Evolutionary conservation across 768 basidiomycete genomes (phyloP).

Genomic region (Russula sp.): DNA sequence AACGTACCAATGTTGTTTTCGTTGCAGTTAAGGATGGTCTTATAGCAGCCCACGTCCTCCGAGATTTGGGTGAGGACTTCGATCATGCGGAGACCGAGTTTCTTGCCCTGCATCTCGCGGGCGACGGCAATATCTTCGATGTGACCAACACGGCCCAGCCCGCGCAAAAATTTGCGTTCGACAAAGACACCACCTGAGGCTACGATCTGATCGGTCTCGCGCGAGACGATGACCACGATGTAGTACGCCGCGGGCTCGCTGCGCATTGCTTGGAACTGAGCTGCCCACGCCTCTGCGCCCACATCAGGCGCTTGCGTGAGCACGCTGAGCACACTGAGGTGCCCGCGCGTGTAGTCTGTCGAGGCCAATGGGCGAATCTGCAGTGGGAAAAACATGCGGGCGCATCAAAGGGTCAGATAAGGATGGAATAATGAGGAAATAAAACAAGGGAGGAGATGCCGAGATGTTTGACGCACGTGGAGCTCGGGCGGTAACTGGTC

Average conservation of each 20-base stretch:
- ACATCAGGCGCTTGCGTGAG: slow-evolving; percentile 69
- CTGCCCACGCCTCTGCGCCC: slow-evolving; percentile 62
- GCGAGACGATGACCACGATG: slow-evolving; percentile 78
- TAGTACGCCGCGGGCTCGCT: slow-evolving; percentile 66
- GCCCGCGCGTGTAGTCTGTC: slow-evolving; percentile 77
- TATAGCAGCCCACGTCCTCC: slow-evolving; percentile 81
- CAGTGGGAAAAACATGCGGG: background rate
- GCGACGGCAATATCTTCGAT: slow-evolving; percentile 98
- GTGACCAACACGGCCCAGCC: slow-evolving; percentile 84
- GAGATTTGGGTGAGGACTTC: slow-evolving; percentile 81
- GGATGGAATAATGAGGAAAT: background rate
- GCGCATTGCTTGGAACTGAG: slow-evolving; percentile 64
- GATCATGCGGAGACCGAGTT: slow-evolving; percentile 85
- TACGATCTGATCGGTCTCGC: slow-evolving; percentile 72
- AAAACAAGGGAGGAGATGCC: background rate
- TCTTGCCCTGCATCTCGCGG: slow-evolving; percentile 84
- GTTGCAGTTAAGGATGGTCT: slow-evolving; percentile 96
- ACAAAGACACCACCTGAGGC: slow-evolving; percentile 81
- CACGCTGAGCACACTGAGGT: slow-evolving; percentile 76
- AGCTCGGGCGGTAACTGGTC: slow-evolving; percentile 59
- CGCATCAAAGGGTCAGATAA: background rate
- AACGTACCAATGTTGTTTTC: slow-evolving; percentile 88
- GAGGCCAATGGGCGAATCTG: slow-evolving; percentile 89
- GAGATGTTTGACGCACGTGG: slow-evolving; percentile 48
- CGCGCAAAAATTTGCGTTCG: slow-evolving; percentile 92